phyloP scores from a whole-genome alignment of 1,139 yeast genomes.

The Magnusiomyces ingens region DNA sequence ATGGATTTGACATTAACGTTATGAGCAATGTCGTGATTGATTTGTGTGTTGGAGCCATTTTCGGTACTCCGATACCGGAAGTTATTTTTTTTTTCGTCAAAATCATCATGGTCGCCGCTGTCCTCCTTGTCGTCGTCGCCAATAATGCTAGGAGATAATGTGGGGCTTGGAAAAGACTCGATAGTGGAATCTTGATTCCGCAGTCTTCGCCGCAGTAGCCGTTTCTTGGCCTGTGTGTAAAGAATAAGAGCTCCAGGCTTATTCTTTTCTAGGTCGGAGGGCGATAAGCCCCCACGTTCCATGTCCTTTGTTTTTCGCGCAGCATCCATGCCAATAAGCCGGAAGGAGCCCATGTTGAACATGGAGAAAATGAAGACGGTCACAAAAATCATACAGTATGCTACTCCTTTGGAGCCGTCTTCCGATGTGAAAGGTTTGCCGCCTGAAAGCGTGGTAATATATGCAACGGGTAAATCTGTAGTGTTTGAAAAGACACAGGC shows the following conservation, averaged over 20 bases:
- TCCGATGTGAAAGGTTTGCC: constrained; percentile 51
- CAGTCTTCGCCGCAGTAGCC: background rate
- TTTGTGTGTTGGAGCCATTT: too few relatives aligned
- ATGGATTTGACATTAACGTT: too few relatives aligned
- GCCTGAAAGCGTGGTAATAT: constrained; percentile 70
- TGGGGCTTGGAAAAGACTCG: background rate
- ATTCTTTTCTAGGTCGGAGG: constrained; percentile 4
- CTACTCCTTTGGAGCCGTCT: constrained; percentile 73
- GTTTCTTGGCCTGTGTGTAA: background rate
- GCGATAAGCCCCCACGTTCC: constrained; percentile 1
- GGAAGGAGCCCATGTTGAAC: constrained; percentile 71
- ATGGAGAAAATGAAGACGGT: constrained; percentile 65
- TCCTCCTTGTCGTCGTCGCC: too few relatives aligned
- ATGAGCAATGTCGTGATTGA: too few relatives aligned
- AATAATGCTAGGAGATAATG: background rate
- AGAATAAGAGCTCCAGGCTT: constrained; percentile 4
- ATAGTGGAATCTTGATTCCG: background rate
- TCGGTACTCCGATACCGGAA: too few relatives aligned
- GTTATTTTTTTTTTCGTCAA: too few relatives aligned
- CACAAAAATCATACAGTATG: constrained; percentile 74
- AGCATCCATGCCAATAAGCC: constrained; percentile 68
- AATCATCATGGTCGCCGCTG: too few relatives aligned
- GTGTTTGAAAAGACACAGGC: constrained; percentile 62
- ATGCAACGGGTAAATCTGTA: constrained; percentile 85
- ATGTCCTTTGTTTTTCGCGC: constrained; percentile 8